Percentiles rank a stretch among this genome's conserved stretches.
phyloP scores from a whole-genome alignment of 495 filamentous ascomycete genomes.

The Friedmanniomyces endolithicus region DNA sequence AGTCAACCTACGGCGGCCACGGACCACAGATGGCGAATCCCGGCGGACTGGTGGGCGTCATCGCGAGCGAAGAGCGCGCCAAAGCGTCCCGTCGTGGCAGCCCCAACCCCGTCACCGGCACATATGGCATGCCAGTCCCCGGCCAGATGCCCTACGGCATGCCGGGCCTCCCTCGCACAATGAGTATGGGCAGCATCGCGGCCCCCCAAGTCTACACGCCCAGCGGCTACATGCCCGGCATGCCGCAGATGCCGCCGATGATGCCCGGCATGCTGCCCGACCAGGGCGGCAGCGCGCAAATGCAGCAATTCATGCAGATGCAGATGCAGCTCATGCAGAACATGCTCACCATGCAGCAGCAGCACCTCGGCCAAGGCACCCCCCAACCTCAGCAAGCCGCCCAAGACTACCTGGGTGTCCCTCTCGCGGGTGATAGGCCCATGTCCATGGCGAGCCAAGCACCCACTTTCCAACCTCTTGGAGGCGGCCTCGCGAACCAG shows the following conservation, averaged over 20 bases:
- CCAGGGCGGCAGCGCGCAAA: conserved; percentile 62
- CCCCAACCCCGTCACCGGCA: conserved; percentile 42
- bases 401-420: conserved; percentile 11
- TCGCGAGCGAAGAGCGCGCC: conserved; percentile 69
- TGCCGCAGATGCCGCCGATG: conserved; percentile 33
- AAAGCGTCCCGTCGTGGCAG: conserved; percentile 68
- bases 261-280: conserved; percentile 6
- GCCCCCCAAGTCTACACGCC: conserved; percentile 11
- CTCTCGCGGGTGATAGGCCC: background rate
- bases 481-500: background rate
- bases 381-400: conserved; percentile 1
- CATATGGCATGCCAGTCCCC: conserved; percentile 28
- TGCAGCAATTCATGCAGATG: conserved; percentile 86
- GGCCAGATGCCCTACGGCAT: conserved; percentile 23
- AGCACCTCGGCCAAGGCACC: conserved; percentile 20
- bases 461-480: background rate
- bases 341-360: conserved; percentile 46
- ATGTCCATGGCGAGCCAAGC: conserved; percentile 12
- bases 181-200: conserved; percentile 34
- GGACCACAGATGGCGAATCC: conserved; percentile 27
- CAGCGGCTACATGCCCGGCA: conserved; percentile 16
- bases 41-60: conserved; percentile 81
- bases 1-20: conserved; percentile 42
- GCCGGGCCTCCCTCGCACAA: conserved; percentile 20
- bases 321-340: conserved; percentile 79